phyloP scores from a whole-genome alignment of 768 basidiomycete genomes.

The Strobilomyces confusus region DNA sequence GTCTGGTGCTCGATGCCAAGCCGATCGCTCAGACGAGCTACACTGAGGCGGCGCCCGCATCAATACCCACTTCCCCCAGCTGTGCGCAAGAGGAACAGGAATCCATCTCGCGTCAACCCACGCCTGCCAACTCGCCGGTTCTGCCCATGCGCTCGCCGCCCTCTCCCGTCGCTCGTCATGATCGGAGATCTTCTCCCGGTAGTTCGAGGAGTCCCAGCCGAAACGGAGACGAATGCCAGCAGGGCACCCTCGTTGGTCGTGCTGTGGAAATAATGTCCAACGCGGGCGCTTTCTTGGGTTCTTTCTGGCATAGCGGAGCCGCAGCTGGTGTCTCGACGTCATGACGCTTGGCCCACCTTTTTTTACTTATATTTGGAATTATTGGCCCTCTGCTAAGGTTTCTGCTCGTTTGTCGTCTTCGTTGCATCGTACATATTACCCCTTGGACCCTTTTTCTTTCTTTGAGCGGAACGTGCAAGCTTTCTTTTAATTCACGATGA shows the following conservation, averaged over 20 bases:
- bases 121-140: slow-evolving; percentile 62
- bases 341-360: slow-evolving; percentile 5
- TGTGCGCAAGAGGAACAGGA: slow-evolving; percentile 33
- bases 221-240: slow-evolving; percentile 27
- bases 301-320: slow-evolving; percentile 44
- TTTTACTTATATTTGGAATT: slow-evolving; percentile 33
- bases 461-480: slow-evolving; percentile 1
- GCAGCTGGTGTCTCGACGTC: slow-evolving; percentile 19
- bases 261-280: slow-evolving; percentile 78
- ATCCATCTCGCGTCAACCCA: slow-evolving; percentile 42
- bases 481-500: slow-evolving; percentile 2
- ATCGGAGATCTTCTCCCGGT: slow-evolving; percentile 17
- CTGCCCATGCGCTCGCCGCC: slow-evolving; percentile 28
- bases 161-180: slow-evolving; percentile 10
- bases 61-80: slow-evolving; percentile 24
- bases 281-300: slow-evolving; percentile 73
- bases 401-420: background rate
- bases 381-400: slow-evolving; percentile 23
- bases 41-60: slow-evolving; percentile 14
- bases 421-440: slow-evolving; percentile 24
- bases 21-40: slow-evolving; percentile 27
- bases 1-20: slow-evolving; percentile 27
- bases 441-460: slow-evolving; percentile 21
- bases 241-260: slow-evolving; percentile 48
- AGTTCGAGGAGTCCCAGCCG: slow-evolving; percentile 25